Evolutionary conservation across 768 basidiomycete genomes (phyloP).

Genomic region (Hemileccinum impolitum): DNA sequence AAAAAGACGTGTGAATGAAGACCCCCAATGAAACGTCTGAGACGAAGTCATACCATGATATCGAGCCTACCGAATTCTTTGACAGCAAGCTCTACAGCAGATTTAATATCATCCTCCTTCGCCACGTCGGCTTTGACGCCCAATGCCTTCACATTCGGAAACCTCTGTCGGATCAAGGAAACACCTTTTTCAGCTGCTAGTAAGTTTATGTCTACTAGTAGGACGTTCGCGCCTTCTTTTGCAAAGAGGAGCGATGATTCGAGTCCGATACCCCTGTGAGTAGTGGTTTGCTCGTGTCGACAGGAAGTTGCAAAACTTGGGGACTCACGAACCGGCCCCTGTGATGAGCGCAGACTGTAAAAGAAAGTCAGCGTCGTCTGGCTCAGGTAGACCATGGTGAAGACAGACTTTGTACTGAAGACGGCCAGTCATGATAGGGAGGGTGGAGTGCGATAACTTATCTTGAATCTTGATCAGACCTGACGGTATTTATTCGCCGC

Average conservation of each 20-base stretch:
- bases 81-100: conserved; percentile 75
- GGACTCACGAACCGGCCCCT: conserved; percentile 83
- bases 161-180: conserved; percentile 58
- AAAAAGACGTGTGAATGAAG: conserved; percentile 4
- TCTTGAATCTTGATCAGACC: background rate
- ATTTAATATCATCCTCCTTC: conserved; percentile 84
- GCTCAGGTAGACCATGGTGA: background rate
- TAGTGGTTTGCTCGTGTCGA: conserved; percentile 9
- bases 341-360: conserved; percentile 74
- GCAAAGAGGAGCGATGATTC: conserved; percentile 96
- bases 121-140: conserved; percentile 83
- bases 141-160: conserved; percentile 64
- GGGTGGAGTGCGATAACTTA: conserved; percentile 1
- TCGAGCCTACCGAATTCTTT: conserved; percentile 90
- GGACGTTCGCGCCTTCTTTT: conserved; percentile 86
- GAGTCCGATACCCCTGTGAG: conserved; percentile 85
- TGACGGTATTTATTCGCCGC: too few species aligned
- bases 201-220: conserved; percentile 86
- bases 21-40: background rate
- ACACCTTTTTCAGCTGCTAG: conserved; percentile 67
- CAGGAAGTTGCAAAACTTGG: background rate
- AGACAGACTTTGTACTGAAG: conserved; percentile 59
- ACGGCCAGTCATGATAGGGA: conserved; percentile 54
- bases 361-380: conserved; percentile 11
- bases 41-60: conserved; percentile 66